Evolutionary conservation across 2,329 filamentous ascomycete genomes (phyloP), one percentile per base, ranked within the genome.

Genomic region (Aaosphaeria pasadenensis): DNA sequence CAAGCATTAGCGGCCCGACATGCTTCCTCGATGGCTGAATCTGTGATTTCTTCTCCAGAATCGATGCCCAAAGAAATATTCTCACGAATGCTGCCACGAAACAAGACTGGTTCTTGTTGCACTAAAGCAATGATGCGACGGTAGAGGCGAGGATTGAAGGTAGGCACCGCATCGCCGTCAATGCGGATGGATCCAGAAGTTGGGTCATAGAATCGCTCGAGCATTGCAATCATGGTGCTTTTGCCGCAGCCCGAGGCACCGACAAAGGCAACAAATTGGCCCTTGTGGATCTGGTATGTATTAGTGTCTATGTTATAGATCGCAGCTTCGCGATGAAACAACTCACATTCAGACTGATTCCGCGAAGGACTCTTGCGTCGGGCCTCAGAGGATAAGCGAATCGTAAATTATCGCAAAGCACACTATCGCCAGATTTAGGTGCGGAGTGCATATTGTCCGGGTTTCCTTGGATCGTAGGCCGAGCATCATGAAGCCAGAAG

Each of bases 361-460:
- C 83, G 43, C 94, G 78, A 85, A 99, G 91, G 39, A 97, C 88
- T 2, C 84, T 81, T 5, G 95, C 89, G 60, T 96, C 91, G 1
- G 91, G 89, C 28, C 94, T 83, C 4, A 91, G 95, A 6, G 94
- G 94, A 63, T 99, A 97, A 57, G 96, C 91, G 70, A 96, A 91
- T 66, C 87, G 90, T 63, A 97, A 78, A 55, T 89, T 80, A 53
- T 86, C 79, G 17, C 17, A 24, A 24, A 24, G 17, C 17, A 24
- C 17, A 24, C 3, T 24, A 24, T 24, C 17, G 17, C 17, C 17
- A 24, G 17, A 24, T 24, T 24, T 24, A 24, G 17, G 17, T 24
- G 17, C 17, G 17, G 17, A 24, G 17, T 24, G 17, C 17, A 24
- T 24, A 24, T 24, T 24, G 17, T 24, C 17, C 17, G 17, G 17